Evolutionary conservation across 345 rosid genomes (phyloP).

Genomic region (Durio zibethinus): DNA sequence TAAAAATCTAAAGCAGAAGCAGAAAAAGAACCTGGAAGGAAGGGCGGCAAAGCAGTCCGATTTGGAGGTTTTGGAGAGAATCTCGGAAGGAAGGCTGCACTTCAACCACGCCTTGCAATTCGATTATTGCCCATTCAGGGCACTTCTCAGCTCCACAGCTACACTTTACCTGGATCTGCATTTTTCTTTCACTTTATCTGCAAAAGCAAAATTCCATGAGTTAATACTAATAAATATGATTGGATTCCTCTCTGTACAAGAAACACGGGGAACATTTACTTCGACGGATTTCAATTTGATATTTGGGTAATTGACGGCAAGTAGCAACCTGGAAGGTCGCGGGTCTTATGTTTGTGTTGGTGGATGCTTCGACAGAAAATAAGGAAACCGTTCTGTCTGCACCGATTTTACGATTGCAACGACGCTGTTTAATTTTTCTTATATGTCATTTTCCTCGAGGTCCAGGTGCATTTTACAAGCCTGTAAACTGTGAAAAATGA

Average conservation of each 20-base stretch:
- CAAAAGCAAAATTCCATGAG: not conserved
- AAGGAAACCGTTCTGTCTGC: not conserved
- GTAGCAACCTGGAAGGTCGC: not conserved
- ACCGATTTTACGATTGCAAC: not conserved
- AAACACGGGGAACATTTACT: not conserved
- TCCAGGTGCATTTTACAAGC: no score
- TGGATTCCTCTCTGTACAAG: not conserved
- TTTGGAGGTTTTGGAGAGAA: conserved; percentile 65
- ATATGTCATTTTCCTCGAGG: no score
- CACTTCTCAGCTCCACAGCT: conserved; percentile 66
- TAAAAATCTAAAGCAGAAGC: not conserved
- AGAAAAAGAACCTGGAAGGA: conserved; percentile 54
- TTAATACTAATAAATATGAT: not conserved
- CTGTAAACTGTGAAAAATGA: no score
- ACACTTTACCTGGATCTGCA: conserved; percentile 88
- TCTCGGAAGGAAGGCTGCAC: conserved; percentile 54
- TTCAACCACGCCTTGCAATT: conserved; percentile 80
- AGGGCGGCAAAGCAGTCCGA: conserved; percentile 74
- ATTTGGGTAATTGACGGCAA: not conserved
- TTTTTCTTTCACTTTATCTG: conserved; percentile 13
- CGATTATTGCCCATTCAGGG: conserved; percentile 86
- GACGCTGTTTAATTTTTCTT: not conserved
- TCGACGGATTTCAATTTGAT: not conserved
- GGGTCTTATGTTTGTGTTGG: not conserved
- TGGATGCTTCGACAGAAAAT: no score